A percentile compares a stretch with the other conserved stretches of the same genome.
phyloP scores from a whole-genome alignment of 768 basidiomycete species.

The Pleurotus djamor region DNA sequence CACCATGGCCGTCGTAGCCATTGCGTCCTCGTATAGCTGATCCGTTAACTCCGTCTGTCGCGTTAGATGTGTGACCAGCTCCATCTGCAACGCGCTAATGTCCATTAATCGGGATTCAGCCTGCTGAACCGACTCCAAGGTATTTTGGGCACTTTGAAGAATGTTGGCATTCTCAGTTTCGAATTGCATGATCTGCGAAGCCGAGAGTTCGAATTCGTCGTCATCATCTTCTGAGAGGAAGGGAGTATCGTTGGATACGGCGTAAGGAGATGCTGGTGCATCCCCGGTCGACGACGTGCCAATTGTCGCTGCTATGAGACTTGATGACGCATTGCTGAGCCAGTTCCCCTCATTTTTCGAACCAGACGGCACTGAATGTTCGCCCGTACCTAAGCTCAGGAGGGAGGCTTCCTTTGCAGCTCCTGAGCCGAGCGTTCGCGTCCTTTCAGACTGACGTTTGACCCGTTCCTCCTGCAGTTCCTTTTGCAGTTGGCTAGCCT shows the following conservation, averaged over 20 bases:
- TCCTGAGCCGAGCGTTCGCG: constrained; percentile 79
- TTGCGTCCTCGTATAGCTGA: constrained; percentile 92
- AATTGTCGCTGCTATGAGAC: constrained; percentile 57
- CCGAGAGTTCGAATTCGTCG: constrained; percentile 79
- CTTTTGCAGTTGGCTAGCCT: constrained; percentile 75
- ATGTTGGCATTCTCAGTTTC: constrained; percentile 90
- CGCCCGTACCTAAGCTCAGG: constrained; percentile 35
- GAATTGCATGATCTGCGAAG: constrained; percentile 89
- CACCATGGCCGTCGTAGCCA: constrained; percentile 80
- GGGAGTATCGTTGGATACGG: constrained; percentile 18
- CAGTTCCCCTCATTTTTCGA: constrained; percentile 40
- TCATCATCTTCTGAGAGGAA: constrained; percentile 61
- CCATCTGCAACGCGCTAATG: constrained; percentile 90
- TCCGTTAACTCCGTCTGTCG: constrained; percentile 92
- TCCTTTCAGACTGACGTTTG: constrained; percentile 82
- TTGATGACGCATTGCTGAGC: constrained; percentile 60
- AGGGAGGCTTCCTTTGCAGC: constrained; percentile 56
- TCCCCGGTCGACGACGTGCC: constrained; percentile 38
- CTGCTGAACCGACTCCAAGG: constrained; percentile 84
- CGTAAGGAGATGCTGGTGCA: constrained; percentile 18
- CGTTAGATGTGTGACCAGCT: constrained; percentile 84
- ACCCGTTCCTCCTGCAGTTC: constrained; percentile 95
- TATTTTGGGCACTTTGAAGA: constrained; percentile 79
- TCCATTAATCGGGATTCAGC: constrained; percentile 92
- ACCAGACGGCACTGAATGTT: constrained; percentile 17